phyloP scores from a whole-genome alignment of 1,139 yeast genomes.

The Saccharomyces hybrid region DNA sequence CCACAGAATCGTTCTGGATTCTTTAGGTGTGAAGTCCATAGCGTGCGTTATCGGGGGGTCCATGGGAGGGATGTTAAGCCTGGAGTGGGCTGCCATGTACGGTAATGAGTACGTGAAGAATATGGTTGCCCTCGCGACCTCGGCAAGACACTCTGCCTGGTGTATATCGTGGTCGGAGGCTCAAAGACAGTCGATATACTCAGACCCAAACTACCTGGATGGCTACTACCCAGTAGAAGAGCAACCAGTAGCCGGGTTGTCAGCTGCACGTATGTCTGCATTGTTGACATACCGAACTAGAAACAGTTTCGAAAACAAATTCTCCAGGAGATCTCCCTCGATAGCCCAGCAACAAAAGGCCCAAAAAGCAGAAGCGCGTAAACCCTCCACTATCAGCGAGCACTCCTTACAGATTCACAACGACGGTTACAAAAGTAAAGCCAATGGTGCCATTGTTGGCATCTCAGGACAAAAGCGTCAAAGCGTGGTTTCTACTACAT shows the following conservation, averaged over 20 bases:
- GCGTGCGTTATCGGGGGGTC: slow-evolving; percentile 94
- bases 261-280: slow-evolving; percentile 98
- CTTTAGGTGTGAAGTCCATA: slow-evolving; percentile 60
- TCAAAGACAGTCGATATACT: slow-evolving; percentile 89
- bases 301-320: slow-evolving; percentile 83
- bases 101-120: slow-evolving; percentile 63
- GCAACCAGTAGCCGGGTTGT: slow-evolving; percentile 78
- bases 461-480: slow-evolving; percentile 8
- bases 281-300: slow-evolving; percentile 85
- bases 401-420: slow-evolving; percentile 58
- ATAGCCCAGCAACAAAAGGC: slow-evolving; percentile 20
- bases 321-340: slow-evolving; percentile 69
- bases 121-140: slow-evolving; percentile 82
- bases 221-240: slow-evolving; percentile 72
- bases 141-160: slow-evolving; percentile 96
- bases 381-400: slow-evolving; percentile 38
- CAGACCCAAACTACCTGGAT: slow-evolving; percentile 86
- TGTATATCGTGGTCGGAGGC: slow-evolving; percentile 99
- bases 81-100: slow-evolving; percentile 72
- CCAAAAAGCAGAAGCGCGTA: slow-evolving; percentile 14
- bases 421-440: slow-evolving; percentile 42
- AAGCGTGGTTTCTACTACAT: slow-evolving; percentile 14
- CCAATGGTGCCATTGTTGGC: slow-evolving; percentile 5
- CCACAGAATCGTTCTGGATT: slow-evolving; percentile 69
- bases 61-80: slow-evolving; percentile 98